These are phyloP conservation scores for Boletus patriciae DNA, from an alignment of 768 basidiomycete species.

Conservation along the genomic window DNA sequence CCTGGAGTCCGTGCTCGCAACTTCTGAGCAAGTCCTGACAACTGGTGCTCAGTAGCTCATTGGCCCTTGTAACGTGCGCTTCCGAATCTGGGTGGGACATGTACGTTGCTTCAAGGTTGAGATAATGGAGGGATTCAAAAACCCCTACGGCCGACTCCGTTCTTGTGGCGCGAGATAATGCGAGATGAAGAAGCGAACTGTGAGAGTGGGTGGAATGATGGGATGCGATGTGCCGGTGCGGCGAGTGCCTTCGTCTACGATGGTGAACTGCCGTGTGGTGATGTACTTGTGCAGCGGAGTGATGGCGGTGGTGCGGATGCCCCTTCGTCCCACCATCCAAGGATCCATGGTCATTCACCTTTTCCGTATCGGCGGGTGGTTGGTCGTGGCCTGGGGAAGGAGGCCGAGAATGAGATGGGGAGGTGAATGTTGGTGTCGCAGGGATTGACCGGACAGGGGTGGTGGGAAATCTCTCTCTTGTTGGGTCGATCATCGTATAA, in stretches of 20 bases:
- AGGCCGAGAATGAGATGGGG: constrained; percentile 35
- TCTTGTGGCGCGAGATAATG: constrained; percentile 33
- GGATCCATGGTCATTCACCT: not conserved
- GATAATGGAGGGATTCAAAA: constrained; percentile 70
- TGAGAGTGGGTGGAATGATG: constrained; percentile 36
- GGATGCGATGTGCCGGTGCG: constrained; percentile 13
- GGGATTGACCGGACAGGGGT: constrained; percentile 43
- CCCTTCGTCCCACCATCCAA: not conserved
- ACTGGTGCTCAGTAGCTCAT: constrained; percentile 48
- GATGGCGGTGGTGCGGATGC: not conserved
- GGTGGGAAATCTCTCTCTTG: constrained; percentile 54
- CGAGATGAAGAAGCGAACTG: constrained; percentile 40
- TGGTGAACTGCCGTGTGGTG: constrained; percentile 2
- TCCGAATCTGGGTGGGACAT: constrained; percentile 50
- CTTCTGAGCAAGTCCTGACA: constrained; percentile 52
- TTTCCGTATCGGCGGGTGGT: not conserved
- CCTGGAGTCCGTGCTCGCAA: constrained; percentile 42
- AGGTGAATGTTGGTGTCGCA: constrained; percentile 36
- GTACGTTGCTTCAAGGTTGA: constrained; percentile 61
- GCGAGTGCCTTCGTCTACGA: constrained; percentile 11
- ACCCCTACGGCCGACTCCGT: constrained; percentile 64
- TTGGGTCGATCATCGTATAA: constrained; percentile 63
- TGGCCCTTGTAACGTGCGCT: constrained; percentile 43
- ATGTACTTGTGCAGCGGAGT: constrained; percentile 1
- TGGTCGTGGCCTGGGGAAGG: constrained; percentile 29